These are phyloP conservation scores for Elasticomyces elasticus DNA, from an alignment of 495 filamentous ascomycete genomes.

Conservation along the genomic window DNA sequence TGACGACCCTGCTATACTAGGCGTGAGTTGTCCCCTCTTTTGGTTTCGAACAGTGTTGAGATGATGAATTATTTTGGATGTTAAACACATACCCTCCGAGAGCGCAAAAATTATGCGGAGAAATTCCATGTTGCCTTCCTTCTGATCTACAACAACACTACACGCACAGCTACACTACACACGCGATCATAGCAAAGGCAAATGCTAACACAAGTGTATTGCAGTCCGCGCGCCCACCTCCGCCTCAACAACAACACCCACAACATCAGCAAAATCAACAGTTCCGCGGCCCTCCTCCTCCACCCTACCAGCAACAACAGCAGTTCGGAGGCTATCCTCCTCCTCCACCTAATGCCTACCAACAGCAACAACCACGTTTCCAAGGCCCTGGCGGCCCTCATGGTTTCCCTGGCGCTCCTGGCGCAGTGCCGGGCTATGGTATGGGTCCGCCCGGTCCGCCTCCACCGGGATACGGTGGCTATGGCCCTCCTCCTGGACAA, in stretches of 20 bases:
- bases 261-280: conserved; percentile 33
- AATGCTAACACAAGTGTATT: background rate
- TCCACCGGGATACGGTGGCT: conserved; percentile 31
- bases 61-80: conserved; percentile 88
- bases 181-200: background rate
- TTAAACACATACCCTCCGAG: conserved; percentile 66
- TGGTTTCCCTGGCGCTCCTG: conserved; percentile 52
- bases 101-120: conserved; percentile 90
- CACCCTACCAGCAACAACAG: conserved; percentile 28
- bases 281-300: conserved; percentile 17
- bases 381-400: conserved; percentile 42
- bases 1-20: conserved; percentile 92
- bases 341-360: conserved; percentile 26
- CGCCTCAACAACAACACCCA: conserved; percentile 28
- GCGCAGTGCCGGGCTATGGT: conserved; percentile 37
- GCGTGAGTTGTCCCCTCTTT: conserved; percentile 57
- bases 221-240: conserved; percentile 29
- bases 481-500: conserved; percentile 42
- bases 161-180: background rate
- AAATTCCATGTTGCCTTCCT: conserved; percentile 97
- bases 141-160: conserved; percentile 51
- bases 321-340: conserved; percentile 20
- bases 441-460: conserved; percentile 46
- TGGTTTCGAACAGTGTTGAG: conserved; percentile 5
- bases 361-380: conserved; percentile 29